Base-by-base conservation (phyloP, 257 asterid genomes). In the Solanum appendiculatum region DNA sequence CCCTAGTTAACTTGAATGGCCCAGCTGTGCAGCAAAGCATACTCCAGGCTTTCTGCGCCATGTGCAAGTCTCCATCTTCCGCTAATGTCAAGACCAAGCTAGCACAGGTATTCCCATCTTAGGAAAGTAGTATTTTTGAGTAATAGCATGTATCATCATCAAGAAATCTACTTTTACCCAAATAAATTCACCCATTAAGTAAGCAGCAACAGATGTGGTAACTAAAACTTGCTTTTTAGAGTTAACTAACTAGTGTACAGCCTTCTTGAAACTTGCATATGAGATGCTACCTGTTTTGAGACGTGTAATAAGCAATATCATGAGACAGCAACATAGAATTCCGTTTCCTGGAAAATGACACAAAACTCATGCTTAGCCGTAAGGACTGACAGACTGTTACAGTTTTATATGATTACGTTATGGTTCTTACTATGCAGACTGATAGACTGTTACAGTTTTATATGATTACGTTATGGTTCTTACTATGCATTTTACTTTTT, bases 11-110 rank as follows among this genome's bases (percentile, higher is more conserved):
- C 86, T 84, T 89, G 66, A 86, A 91, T 13, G 88, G 89, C 5
- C 89, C 93, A 20, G 54, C 88, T 63, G 91, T 94, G 88, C 95
- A 93, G 89, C 90, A 89, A 87, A 87, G 88, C 85, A 85, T 94
- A 86, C 94, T 93, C 82, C 91, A 86, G 66, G 90, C 90, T 40
- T 89, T 94, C 83, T 89, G 88, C 40, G 92, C 94, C 87, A 82
- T 94, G 90, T 93, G 97, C 88, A 93, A 87, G 70, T 91, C 94
- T 86, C 90, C 94, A 27, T 91, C 91, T 73, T 91, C 93, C 21
- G 58, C 84, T 66, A 75, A 25, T 11, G 90, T 93, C 88, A 92
- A 92, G 92, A 89, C 88, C 39, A 92, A 88, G 87, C 88, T 94
- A 78, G 86, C 86, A 88, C 92, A 94, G 95, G 97, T 94, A 88